phyloP scores from a whole-genome alignment of 23 red algal species.

The Agarophyton chilense region DNA sequence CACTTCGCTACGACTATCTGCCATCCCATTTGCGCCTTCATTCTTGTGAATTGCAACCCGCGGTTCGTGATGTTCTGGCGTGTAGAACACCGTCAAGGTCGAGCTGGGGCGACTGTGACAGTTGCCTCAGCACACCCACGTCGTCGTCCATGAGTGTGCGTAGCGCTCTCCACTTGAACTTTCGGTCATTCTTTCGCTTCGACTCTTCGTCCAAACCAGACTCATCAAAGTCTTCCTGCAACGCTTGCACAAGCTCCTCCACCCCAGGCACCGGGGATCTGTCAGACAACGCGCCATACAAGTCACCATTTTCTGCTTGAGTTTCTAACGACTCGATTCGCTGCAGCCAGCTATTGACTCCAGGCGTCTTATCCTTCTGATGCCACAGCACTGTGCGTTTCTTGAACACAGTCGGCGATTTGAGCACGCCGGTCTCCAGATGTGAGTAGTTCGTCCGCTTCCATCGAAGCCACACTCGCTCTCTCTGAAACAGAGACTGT shows the following conservation, averaged over 20 bases:
- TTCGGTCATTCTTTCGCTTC: conserved; percentile 54
- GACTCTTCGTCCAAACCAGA: neutral
- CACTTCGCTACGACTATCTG: no score
- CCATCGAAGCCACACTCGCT: conserved; percentile 49
- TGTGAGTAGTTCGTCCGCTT: conserved; percentile 41
- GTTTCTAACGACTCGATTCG: neutral
- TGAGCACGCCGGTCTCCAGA: neutral
- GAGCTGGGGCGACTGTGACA: conserved; percentile 7
- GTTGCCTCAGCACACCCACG: neutral
- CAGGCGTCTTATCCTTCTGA: conserved; percentile 5
- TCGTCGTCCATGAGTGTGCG: conserved; percentile 37
- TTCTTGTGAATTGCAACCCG: neutral
- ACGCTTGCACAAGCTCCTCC: conserved; percentile 1
- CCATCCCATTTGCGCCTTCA: neutral
- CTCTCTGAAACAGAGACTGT: conserved; percentile 26
- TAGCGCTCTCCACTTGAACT: conserved; percentile 52
- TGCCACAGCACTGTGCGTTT: conserved; percentile 34
- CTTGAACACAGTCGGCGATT: conserved; percentile 40
- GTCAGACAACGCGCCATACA: neutral
- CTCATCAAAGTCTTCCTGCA: conserved; percentile 56
- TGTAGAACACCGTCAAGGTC: neutral
- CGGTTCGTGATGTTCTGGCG: neutral
- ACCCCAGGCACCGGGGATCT: conserved; percentile 11
- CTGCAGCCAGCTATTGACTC: neutral
- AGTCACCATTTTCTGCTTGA: neutral